These are phyloP conservation scores for Trypanosoma brucei DNA, from an alignment of 208 protist species.

Conservation along the genomic window DNA sequence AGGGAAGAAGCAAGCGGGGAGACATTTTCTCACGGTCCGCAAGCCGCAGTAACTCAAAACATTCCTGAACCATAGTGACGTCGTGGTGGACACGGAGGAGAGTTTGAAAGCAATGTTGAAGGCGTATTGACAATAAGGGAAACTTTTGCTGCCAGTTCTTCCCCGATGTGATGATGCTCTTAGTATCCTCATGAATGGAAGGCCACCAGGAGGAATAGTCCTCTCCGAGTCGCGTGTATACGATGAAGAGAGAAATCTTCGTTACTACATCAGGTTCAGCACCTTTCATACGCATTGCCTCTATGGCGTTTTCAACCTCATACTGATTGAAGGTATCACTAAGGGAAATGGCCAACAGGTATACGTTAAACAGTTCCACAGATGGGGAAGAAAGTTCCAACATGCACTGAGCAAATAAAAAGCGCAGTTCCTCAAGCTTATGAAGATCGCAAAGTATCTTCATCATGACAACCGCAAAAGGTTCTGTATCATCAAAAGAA, in stretches of 20 bases:
- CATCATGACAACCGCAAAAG: conserved; percentile 69
- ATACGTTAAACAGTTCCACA: conserved; percentile 84
- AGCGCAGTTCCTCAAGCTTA: conserved; percentile 79
- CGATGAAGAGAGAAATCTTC: conserved; percentile 73
- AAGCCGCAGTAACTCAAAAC: conserved; percentile 48
- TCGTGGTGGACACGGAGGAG: conserved; percentile 74
- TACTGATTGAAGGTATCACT: conserved; percentile 84
- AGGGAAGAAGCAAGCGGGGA: conserved; percentile 57
- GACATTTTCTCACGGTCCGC: conserved; percentile 41
- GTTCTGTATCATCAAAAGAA: conserved; percentile 48
- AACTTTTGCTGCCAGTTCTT: conserved; percentile 24
- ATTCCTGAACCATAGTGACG: conserved; percentile 49
- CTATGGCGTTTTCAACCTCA: conserved; percentile 82
- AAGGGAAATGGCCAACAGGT: conserved; percentile 77
- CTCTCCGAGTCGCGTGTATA: conserved; percentile 76
- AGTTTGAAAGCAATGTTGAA: conserved; percentile 83
- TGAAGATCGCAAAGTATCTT: conserved; percentile 86
- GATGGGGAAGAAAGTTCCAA: conserved; percentile 54
- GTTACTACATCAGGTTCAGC: conserved; percentile 69
- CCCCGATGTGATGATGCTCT: conserved; percentile 20
- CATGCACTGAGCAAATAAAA: conserved; percentile 85
- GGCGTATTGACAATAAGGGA: conserved; percentile 60
- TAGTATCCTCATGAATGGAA: conserved; percentile 48
- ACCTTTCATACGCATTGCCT: conserved; percentile 51
- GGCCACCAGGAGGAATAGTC: conserved; percentile 63